phyloP scores from a whole-genome alignment of 2,329 filamentous ascomycete species.

The Fusarium odoratissimum region DNA sequence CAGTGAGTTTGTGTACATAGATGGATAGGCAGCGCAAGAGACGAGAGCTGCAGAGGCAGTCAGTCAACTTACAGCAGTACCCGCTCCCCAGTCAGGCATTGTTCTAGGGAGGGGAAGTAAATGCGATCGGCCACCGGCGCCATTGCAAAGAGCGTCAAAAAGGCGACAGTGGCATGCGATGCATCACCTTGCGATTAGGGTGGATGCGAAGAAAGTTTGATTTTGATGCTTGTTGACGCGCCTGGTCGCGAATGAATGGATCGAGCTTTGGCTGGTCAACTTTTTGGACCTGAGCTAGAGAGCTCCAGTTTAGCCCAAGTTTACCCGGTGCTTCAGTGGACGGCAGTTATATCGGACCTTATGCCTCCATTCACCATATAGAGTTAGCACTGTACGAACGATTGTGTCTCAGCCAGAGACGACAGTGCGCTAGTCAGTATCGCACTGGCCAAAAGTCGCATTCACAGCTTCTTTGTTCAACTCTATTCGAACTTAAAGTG shows the following conservation, averaged over 20 bases:
- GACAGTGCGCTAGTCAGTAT: background rate
- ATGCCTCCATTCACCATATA: constrained; percentile 15
- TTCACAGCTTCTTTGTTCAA: constrained; percentile 38
- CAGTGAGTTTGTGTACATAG: constrained; percentile 32
- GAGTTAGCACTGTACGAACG: constrained; percentile 28
- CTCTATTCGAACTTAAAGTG: constrained; percentile 16
- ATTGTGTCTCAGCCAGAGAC: background rate
- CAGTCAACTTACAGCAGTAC: constrained; percentile 76
- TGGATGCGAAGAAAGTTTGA: constrained; percentile 33
- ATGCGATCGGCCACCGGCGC: constrained; percentile 74
- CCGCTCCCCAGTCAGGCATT: constrained; percentile 83
- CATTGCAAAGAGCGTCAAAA: constrained; percentile 71
- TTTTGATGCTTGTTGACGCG: constrained; percentile 50
- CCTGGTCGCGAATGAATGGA: constrained; percentile 45
- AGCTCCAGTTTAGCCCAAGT: constrained; percentile 44
- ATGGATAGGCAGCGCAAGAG: constrained; percentile 14
- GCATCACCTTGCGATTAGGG: constrained; percentile 51
- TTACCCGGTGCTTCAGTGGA: constrained; percentile 40
- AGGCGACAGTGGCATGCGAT: constrained; percentile 52
- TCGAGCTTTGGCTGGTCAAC: constrained; percentile 44
- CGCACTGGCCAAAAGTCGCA: constrained; percentile 14
- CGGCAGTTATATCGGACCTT: constrained; percentile 36
- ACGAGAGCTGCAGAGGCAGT: constrained; percentile 1
- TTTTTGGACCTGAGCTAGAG: constrained; percentile 43
- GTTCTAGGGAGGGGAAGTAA: constrained; percentile 87